These are phyloP conservation scores for Globisporangium carolinianum DNA, from an alignment of 352 stramenopile genomes.

Conservation along the genomic window DNA sequence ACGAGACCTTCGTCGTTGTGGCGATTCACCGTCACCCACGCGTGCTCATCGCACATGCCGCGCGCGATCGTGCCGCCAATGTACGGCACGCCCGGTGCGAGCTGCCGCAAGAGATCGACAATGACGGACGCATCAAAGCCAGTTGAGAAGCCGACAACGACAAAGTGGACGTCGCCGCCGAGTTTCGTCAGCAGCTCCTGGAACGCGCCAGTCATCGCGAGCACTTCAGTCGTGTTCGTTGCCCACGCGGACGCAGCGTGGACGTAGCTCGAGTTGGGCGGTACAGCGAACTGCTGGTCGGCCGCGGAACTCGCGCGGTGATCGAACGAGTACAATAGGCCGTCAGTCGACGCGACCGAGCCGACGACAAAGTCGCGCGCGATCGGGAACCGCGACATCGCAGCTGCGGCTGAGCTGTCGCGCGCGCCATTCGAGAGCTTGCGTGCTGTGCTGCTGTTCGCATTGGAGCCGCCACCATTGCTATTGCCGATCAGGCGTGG, in stretches of 20 bases:
- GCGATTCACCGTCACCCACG: constrained; percentile 83
- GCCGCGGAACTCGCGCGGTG: constrained; percentile 30
- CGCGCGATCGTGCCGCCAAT: constrained; percentile 80
- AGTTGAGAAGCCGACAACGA: constrained; percentile 82
- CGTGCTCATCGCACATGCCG: constrained; percentile 83
- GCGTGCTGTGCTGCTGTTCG: constrained; percentile 6
- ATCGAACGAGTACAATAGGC: constrained; percentile 31
- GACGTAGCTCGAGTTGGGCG: constrained; percentile 56
- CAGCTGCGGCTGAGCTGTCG: background rate
- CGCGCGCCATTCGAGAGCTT: constrained; percentile 10
- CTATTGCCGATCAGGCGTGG: background rate
- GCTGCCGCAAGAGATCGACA: constrained; percentile 59
- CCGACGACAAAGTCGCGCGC: constrained; percentile 10
- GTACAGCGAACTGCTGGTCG: constrained; percentile 26
- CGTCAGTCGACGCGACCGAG: constrained; percentile 22
- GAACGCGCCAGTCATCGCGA: constrained; percentile 72
- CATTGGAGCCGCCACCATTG: background rate
- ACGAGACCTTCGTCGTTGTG: constrained; percentile 80
- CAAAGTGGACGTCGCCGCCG: constrained; percentile 69
- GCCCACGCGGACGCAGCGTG: constrained; percentile 65
- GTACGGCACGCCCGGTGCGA: constrained; percentile 74
- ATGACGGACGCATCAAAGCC: constrained; percentile 73
- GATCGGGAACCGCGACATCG: constrained; percentile 1
- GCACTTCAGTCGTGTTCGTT: constrained; percentile 62
- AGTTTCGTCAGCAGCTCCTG: constrained; percentile 79